phyloP scores from a whole-genome alignment of 331 rosid genomes.

The Cydonia oblonga region DNA sequence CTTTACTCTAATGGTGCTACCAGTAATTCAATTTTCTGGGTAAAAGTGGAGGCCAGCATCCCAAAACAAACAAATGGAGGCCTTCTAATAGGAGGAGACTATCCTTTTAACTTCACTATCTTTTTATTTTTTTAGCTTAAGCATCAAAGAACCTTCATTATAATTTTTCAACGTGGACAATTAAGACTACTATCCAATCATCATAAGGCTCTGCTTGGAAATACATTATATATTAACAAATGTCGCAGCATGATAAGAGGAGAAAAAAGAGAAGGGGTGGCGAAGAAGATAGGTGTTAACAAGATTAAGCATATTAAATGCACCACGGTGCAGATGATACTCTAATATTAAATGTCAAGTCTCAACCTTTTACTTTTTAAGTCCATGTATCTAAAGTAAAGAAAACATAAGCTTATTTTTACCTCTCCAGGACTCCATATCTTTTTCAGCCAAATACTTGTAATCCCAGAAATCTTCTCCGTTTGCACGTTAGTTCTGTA shows the following conservation, averaged over 20 bases:
- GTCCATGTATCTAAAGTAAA: not conserved
- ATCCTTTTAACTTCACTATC: not conserved
- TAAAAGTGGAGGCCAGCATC: no score
- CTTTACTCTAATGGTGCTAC: no score
- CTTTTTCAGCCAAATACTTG: conserved; percentile 58
- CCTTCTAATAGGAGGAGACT: not conserved
- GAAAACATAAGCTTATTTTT: not conserved
- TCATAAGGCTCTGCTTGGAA: not conserved
- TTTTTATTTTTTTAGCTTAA: not conserved
- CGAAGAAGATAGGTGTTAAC: not conserved
- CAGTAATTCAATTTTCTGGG: no score
- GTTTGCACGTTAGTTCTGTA: conserved; percentile 24
- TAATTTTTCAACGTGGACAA: not conserved
- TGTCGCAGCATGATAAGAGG: not conserved
- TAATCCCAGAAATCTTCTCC: conserved; percentile 32
- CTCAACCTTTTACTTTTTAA: not conserved
- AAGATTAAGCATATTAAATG: not conserved
- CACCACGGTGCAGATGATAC: not conserved
- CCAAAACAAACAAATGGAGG: not conserved
- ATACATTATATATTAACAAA: not conserved
- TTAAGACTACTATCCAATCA: not conserved
- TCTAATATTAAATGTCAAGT: not conserved
- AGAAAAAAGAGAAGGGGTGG: not conserved
- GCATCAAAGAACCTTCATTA: not conserved
- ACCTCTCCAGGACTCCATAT: conserved; percentile 91